Base-by-base conservation (phyloP, 192 early-diverging fungal species). In the Oehlia diaphana region DNA sequence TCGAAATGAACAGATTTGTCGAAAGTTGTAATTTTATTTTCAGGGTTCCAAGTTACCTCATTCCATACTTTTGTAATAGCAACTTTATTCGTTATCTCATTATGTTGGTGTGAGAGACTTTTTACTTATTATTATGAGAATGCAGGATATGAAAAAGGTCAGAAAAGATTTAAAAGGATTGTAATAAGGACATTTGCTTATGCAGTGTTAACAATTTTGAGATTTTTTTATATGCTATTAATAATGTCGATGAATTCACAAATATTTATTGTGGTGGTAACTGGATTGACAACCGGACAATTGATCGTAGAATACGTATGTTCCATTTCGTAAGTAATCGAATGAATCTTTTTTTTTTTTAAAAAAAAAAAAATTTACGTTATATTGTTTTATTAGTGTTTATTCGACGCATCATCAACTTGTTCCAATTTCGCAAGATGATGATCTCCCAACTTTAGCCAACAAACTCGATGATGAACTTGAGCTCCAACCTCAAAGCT, bases 191-290 rank as follows among this genome's bases (percentile, higher is more conserved):
- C 72, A 35, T 31, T 74, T 4, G 13, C 28, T 26, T 74, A 53
- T 53, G 16, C 49, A 4, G 23, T 61, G 4, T 28, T 50, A 6
- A 74, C 50, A 16, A 53, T n/a, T 5, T 61, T 74, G 26, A 49
- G 72, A 74, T 33, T 74, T 42, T 49, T 74, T 74, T 74, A 74
- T 58, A 74, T 74, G 72, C 35, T 74, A 58, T 28, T 74, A 21
- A 61, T 39, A 21, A 74, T 74, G 72, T 50, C 44, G 2, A 74
- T 74, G 72, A 74, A 61, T 50, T 58, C 50, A 8, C 49, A 61
- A 53, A 31, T 74, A 42, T 74, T 74, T 74, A 53, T 74, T 28
- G 47, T 74, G 28, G 72, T 74, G 50, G 72, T 74, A 61, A 58
- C 23, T 2, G 72, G 72, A 33, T 74, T 74, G 23, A 74, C 72